Conservation (phyloP, 2,329 filamentous ascomycete species). For the Sphaerulina musiva region DNA sequence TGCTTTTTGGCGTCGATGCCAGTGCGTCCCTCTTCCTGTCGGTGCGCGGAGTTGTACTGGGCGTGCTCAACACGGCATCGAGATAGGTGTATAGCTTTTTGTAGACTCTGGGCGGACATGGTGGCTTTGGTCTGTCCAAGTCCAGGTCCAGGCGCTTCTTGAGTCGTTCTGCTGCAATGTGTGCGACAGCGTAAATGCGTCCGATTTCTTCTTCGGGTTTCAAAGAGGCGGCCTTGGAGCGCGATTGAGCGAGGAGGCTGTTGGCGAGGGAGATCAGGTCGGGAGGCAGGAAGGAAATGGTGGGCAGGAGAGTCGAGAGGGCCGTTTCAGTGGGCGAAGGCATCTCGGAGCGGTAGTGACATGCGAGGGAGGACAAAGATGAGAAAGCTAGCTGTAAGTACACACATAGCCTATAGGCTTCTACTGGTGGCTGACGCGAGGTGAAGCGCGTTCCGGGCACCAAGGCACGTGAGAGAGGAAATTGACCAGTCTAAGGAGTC, state of each 20-base stretch:
- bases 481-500: no score
- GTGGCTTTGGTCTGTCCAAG: conserved; percentile 65
- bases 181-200: conserved; percentile 75
- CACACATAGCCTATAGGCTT: not conserved
- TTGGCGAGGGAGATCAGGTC: conserved; percentile 65
- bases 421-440: not conserved
- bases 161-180: conserved; percentile 83
- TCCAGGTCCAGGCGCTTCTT: conserved; percentile 72
- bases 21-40: conserved; percentile 9
- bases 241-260: conserved; percentile 73
- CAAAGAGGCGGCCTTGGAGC: conserved; percentile 66
- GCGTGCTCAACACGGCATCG: conserved; percentile 56
- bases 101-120: conserved; percentile 73
- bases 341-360: conserved; percentile 45
- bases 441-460: not conserved
- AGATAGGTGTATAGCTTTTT: conserved; percentile 77
- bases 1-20: not conserved
- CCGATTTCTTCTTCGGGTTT: conserved; percentile 83
- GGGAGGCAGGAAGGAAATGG: conserved; percentile 60
- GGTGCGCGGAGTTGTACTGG: conserved; percentile 34
- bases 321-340: conserved; percentile 65
- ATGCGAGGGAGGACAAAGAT: no score
- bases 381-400: no score
- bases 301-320: conserved; percentile 66
- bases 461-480: not conserved